Evolutionary conservation across 2,329 filamentous ascomycete genomes (phyloP), one percentile per base, ranked within the genome.

Genomic region (Ambrosiella cleistominuta): DNA sequence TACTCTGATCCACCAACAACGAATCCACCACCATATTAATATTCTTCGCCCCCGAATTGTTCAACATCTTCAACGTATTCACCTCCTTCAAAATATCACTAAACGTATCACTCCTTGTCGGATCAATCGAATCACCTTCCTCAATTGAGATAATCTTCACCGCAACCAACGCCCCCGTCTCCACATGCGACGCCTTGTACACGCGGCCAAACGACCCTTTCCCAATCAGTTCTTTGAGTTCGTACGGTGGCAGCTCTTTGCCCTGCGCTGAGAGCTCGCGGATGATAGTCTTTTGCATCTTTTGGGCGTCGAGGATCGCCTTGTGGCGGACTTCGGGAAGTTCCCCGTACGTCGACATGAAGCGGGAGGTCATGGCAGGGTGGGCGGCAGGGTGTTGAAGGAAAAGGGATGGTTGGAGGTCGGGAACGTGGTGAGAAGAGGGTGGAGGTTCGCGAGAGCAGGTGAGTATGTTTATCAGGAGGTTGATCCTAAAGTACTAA

Each of bases 61-160:
- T 77, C 40, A 85, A 70, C 57, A 80, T 73, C 61, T 78, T 76
- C 19, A 85, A 68, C n/a, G 81, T 70, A 58, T 70, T 72, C 56
- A 77, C 70, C 63, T 77, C 73, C 61, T 74, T 74, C 27, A 75
- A 66, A 57, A 77, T 75, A 61, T 79, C 75, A 57, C 73, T 73
- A 61, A 74, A 76, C 2, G 75, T 73, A 62, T 75, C 71, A 37
- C 74, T 71, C 13, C 74, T 67, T 57, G 78, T 78, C 1, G 78
- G 77, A 63, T 82, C 76, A 36, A 79, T 69, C 3, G 72, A 77
- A 66, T 88, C 85, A 60, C 77, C 76, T 64, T 83, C 82, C 65
- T 88, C 85, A 45, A 88, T 83, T 66, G 87, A 82, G 65, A 87
- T 84, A 62, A 87, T 86, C 69, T 88, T 86, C 63, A 86, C 76